Conservation (phyloP, 1,284 basidiomycete species). For the Naganishia cerealis region DNA sequence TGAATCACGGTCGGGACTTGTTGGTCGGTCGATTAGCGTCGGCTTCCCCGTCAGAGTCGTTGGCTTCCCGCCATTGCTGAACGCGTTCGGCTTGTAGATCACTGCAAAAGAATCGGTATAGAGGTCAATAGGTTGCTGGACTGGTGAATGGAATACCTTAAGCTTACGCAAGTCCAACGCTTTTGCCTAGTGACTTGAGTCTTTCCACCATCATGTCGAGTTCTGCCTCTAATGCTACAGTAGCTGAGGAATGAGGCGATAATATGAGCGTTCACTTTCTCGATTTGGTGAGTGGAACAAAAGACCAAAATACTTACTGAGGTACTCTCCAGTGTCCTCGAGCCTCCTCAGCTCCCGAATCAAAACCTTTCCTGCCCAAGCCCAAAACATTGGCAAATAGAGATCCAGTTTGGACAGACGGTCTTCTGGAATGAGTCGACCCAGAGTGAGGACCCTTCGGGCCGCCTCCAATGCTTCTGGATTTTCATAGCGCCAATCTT, state of each 20-base stretch:
- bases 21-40: constrained; percentile 5
- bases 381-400: constrained; percentile 32
- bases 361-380: constrained; percentile 28
- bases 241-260: constrained; percentile 9
- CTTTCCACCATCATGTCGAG: constrained; percentile 39
- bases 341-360: constrained; percentile 33
- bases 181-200: constrained; percentile 39
- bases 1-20: neutral
- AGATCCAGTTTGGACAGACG: constrained; percentile 27
- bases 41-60: constrained; percentile 4
- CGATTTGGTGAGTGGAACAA: constrained; percentile 14
- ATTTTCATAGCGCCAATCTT: constrained; percentile 32
- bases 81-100: constrained; percentile 28
- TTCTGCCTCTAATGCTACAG: constrained; percentile 39
- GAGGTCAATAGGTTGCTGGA: neutral
- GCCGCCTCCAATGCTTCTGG: constrained; percentile 30
- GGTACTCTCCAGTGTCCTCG: constrained; percentile 21
- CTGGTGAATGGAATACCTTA: neutral
- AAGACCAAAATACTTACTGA: constrained; percentile 12
- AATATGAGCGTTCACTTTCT: neutral
- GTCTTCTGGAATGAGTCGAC: constrained; percentile 26
- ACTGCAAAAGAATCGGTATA: neutral
- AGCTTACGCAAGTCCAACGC: constrained; percentile 32
- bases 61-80: constrained; percentile 18
- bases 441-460: constrained; percentile 26